Evolutionary conservation across 1,284 basidiomycete genomes (phyloP).

Genomic region (Neolentinus lepideus): DNA sequence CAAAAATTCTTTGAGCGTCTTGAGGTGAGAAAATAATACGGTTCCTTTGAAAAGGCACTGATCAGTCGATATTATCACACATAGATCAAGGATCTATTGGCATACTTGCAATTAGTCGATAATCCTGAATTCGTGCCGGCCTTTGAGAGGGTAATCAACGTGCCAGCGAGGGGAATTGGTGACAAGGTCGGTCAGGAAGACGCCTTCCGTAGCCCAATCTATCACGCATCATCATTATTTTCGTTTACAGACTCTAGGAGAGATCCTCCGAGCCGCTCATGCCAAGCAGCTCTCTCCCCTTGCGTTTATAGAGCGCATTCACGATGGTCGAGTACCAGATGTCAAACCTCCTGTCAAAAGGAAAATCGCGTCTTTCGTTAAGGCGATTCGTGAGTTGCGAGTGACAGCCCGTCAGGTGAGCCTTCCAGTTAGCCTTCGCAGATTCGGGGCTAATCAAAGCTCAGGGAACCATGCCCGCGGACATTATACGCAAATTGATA

Average conservation of each 20-base stretch:
- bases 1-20: conserved; percentile 85
- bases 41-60: conserved; percentile 4
- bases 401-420: conserved; percentile 49
- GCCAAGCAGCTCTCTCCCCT: conserved; percentile 46
- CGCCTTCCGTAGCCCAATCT: neutral
- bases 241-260: conserved; percentile 45
- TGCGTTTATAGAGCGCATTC: conserved; percentile 54
- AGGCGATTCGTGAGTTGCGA: conserved; percentile 47
- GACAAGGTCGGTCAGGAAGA: conserved; percentile 78
- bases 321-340: conserved; percentile 51
- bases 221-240: neutral
- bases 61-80: neutral
- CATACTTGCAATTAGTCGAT: conserved; percentile 81
- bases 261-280: conserved; percentile 51
- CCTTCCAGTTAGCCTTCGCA: conserved; percentile 2
- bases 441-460: neutral
- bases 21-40: conserved; percentile 39
- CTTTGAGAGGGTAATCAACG: conserved; percentile 73
- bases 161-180: conserved; percentile 74
- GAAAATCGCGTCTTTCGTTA: conserved; percentile 57
- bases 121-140: conserved; percentile 77
- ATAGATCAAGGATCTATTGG: conserved; percentile 81
- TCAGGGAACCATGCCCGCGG: conserved; percentile 55
- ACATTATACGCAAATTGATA: conserved; percentile 58
- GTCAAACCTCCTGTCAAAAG: conserved; percentile 61